phyloP scores from a whole-genome alignment of 805 yeast species.

The Candida ficus region DNA sequence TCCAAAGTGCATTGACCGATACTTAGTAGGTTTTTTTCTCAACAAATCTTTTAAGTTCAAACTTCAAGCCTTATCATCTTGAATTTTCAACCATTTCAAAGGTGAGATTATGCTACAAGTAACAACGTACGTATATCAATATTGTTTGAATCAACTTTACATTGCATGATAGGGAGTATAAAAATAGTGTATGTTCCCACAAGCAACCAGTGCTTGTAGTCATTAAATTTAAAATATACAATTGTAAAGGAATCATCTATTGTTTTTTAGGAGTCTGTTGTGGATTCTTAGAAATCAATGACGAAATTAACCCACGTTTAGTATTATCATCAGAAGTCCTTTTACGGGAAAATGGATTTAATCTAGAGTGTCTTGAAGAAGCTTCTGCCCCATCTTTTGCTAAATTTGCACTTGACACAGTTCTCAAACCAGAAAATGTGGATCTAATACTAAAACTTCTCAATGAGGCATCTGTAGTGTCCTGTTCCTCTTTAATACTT shows the following conservation, averaged over 20 bases:
- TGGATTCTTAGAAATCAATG: not conserved
- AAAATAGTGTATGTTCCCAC: not conserved
- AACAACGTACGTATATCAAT: no score
- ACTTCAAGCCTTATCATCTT: no score
- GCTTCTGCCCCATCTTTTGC: not conserved
- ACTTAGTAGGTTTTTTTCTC: no score
- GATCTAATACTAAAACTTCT: constrained; percentile 7
- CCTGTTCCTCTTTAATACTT: not conserved
- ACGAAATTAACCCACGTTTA: not conserved
- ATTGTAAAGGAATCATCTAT: no score
- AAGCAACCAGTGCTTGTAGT: not conserved
- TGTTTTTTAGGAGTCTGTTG: not conserved
- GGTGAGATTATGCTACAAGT: no score
- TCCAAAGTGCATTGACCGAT: no score
- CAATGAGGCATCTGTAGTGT: not conserved
- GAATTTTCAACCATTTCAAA: no score
- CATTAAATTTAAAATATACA: not conserved
- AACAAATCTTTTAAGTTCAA: no score
- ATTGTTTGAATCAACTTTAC: no score
- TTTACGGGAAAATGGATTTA: constrained; percentile 1
- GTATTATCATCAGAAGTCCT: not conserved
- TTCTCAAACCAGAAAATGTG: constrained; percentile 8
- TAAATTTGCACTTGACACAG: constrained; percentile 5
- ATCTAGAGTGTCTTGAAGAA: not conserved
- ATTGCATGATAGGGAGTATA: not conserved